Evolutionary conservation across 805 yeast species (phyloP), one percentile per base, ranked within the genome.

Genomic region (Tetrapisispora fleetii): DNA sequence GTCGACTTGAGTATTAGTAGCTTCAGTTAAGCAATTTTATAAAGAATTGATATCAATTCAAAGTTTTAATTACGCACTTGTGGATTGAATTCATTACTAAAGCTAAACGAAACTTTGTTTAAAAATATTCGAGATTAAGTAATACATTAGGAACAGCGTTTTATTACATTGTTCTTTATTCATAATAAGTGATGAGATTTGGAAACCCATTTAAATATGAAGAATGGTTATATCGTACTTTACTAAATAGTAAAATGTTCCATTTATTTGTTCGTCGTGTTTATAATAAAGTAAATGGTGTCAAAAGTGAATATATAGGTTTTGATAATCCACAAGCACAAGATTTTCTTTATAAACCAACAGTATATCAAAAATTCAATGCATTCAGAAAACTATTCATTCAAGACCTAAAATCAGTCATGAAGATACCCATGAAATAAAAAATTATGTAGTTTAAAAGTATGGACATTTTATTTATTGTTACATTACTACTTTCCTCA

Each of bases 241-340:
- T 85, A 14, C 71, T 83, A 63, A 69, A 68, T 42, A 80, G 87
- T 11, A 75, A 73, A 2, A 68, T 75, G 0, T 85, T 85, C 56
- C 79, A 83, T 54, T 67, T 75, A 27, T 77, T 81, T 69, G 95
- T 84, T 4, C 68, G 79, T 37, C 66, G 70, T 13, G 67, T 85
- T 1, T 83, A 84, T 58, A 83, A 83, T 37, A 73, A 72, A 49
- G 73, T 85, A 33, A 85, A 85, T 57, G 75, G 83, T 2, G 65
- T 72, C 6, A 78, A 79, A 2, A 71, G 76, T 32, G 47, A 54
- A 14, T 76, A 76, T 4, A 48, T 52, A n/a, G 64, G 48, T 52
- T 68, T 54, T 54, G 44, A 41, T 47, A 21, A 35, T 9, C 48
- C 43, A 11, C 49, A 46, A 8, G 48, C 55, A 2, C 50, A 52